phyloP scores from a whole-genome alignment of 148 eudicot genomes.

The Vaccinium darrowii region DNA sequence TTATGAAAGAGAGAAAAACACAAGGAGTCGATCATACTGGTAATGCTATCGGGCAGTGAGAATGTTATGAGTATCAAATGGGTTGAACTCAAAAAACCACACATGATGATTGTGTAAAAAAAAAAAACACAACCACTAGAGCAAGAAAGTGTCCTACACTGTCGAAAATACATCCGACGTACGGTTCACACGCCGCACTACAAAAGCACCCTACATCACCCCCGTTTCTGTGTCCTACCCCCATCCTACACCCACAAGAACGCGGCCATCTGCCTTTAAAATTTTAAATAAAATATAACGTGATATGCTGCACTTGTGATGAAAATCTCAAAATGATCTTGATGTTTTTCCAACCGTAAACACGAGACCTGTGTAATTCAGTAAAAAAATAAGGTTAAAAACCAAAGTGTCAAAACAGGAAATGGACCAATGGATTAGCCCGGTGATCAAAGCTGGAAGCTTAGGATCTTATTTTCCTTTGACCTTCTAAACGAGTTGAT shows the following conservation, averaged over 20 bases:
- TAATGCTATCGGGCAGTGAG: background rate
- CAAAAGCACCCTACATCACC: too few relatives aligned
- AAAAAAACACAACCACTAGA: background rate
- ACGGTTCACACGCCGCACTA: too few relatives aligned
- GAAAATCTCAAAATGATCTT: background rate
- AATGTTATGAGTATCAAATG: background rate
- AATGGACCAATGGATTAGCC: background rate
- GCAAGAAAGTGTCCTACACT: background rate
- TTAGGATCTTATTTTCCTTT: background rate
- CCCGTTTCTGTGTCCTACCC: too few relatives aligned
- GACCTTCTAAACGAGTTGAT: background rate
- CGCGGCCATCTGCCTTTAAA: background rate
- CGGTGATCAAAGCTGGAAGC: background rate
- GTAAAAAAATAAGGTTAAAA: too few relatives aligned
- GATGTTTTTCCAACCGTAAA: background rate
- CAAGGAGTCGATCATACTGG: background rate
- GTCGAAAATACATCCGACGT: too few relatives aligned
- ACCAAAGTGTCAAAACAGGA: background rate
- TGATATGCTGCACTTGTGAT: background rate
- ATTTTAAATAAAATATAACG: background rate
- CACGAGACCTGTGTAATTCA: too few relatives aligned
- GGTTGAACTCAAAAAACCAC: background rate
- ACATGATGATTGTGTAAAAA: background rate
- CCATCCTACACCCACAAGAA: too few relatives aligned
- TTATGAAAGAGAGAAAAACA: background rate